Evolutionary conservation across 306 rosid genomes (phyloP).

Genomic region (Prunus salicina): DNA sequence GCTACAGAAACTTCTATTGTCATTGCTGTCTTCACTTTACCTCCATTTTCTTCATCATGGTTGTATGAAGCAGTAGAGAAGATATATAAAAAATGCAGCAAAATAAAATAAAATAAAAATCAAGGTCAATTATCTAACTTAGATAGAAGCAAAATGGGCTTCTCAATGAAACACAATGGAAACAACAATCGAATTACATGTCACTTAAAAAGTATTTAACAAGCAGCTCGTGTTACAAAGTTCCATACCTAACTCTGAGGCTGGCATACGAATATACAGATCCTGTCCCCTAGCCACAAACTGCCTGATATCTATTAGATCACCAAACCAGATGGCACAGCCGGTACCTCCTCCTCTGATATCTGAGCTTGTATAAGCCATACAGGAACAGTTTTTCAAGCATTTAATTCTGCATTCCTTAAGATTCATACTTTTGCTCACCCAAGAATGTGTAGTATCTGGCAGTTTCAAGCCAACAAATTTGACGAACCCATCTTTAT

Average conservation of each 20-base stretch:
- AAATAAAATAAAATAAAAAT: neutral
- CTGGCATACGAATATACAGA: constrained; percentile 33
- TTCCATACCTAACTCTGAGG: constrained; percentile 26
- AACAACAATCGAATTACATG: too few species aligned
- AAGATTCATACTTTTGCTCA: constrained; percentile 35
- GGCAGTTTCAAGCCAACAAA: constrained; percentile 41
- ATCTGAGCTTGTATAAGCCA: constrained; percentile 45
- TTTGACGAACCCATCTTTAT: constrained; percentile 32
- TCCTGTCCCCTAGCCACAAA: constrained; percentile 22
- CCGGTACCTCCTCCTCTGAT: constrained; percentile 49
- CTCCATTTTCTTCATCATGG: neutral
- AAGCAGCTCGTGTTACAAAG: neutral
- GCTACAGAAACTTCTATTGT: neutral
- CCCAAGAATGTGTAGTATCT: constrained; percentile 44
- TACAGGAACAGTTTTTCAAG: constrained; percentile 54
- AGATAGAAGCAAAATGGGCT: too few species aligned
- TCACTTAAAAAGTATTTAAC: neutral
- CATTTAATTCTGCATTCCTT: constrained; percentile 44
- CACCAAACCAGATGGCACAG: constrained; percentile 54
- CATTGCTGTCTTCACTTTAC: neutral
- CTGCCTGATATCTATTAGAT: constrained; percentile 34
- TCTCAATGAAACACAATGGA: too few species aligned
- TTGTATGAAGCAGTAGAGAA: neutral
- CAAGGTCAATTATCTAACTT: neutral
- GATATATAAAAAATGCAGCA: neutral